These are phyloP conservation scores for Rosa hybrid DNA, from an alignment of 331 rosid species.

Conservation along the genomic window DNA sequence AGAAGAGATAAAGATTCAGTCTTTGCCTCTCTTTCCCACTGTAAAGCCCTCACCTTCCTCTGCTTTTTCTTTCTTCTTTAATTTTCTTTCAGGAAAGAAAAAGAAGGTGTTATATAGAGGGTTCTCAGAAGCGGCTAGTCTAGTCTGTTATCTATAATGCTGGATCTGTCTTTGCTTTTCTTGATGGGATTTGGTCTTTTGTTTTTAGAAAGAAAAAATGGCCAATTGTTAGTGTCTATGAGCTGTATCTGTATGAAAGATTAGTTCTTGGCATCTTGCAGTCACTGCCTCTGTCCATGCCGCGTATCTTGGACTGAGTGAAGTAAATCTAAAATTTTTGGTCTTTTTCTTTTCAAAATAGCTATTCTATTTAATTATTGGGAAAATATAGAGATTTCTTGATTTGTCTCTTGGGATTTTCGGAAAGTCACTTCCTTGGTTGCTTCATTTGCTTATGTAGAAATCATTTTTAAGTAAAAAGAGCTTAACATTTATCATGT, in stretches of 20 bases:
- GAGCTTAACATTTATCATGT: background rate
- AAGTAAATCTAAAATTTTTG: background rate
- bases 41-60: background rate
- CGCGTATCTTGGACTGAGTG: constrained; percentile 8
- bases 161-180: background rate
- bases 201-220: background rate
- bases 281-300: background rate
- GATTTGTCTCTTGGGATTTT: background rate
- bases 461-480: background rate
- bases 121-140: background rate
- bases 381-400: background rate
- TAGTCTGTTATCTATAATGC: background rate
- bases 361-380: background rate
- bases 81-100: background rate
- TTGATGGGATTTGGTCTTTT: constrained; percentile 7
- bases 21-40: background rate
- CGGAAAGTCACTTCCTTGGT: background rate
- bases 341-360: background rate
- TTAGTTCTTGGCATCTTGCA: background rate
- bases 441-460: background rate
- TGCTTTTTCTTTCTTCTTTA: background rate
- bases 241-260: constrained; percentile 16
- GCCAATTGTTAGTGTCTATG: background rate
- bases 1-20: background rate
- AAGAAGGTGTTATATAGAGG: background rate